Conservation (phyloP, 75 land plant genomes). For the Cupressus sempervirens region DNA sequence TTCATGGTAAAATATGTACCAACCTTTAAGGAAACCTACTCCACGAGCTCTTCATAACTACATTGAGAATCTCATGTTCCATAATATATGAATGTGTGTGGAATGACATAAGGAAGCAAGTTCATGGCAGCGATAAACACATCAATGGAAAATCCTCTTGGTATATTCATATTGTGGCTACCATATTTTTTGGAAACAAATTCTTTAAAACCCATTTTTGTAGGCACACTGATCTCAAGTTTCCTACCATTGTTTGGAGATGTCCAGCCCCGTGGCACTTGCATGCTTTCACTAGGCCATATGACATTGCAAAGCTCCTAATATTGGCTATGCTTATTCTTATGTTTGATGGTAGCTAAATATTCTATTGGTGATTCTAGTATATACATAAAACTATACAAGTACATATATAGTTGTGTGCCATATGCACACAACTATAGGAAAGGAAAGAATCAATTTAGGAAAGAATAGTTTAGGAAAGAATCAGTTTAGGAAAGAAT, state of each 20-base stretch:
- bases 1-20: slow-evolving; percentile 20
- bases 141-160: slow-evolving; percentile 59
- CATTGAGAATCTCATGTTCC: slow-evolving; percentile 50
- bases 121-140: slow-evolving; percentile 51
- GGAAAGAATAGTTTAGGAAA: no score
- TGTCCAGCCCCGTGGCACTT: slow-evolving; percentile 46
- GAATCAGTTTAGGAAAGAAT: no score
- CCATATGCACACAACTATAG: no score
- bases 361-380: slow-evolving; percentile 53
- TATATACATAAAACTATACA: no score
- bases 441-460: no score
- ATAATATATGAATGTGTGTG: slow-evolving; percentile 30
- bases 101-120: slow-evolving; percentile 45
- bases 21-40: slow-evolving; percentile 44
- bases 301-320: slow-evolving; percentile 30
- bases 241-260: slow-evolving; percentile 45
- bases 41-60: slow-evolving; percentile 41
- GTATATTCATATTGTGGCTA: slow-evolving; percentile 10
- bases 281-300: slow-evolving; percentile 55
- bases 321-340: slow-evolving; percentile 20
- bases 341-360: slow-evolving; percentile 27
- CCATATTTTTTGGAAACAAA: slow-evolving; percentile 32
- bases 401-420: no score
- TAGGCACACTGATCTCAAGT: slow-evolving; percentile 58
- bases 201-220: slow-evolving; percentile 42